Evolutionary conservation across 805 yeast species (phyloP).

Genomic region (Saccharomycopsis sp.): DNA sequence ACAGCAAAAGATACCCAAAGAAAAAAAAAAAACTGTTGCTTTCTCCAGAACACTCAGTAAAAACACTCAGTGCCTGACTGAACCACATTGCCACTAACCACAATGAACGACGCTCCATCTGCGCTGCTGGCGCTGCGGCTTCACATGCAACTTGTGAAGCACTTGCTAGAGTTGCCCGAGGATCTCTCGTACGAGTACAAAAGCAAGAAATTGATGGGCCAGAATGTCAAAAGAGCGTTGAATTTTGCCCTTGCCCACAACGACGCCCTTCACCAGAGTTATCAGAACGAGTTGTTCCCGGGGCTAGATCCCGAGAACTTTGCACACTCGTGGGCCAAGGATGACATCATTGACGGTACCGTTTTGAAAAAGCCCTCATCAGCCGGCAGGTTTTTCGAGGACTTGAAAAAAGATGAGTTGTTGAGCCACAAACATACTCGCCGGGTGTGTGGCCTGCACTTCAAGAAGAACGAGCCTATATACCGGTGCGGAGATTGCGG

Average conservation of each 20-base stretch:
- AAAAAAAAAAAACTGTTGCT: no score
- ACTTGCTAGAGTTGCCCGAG: slow-evolving; percentile 3
- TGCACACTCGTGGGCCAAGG: neutral
- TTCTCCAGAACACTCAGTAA: no score
- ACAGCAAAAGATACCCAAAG: no score
- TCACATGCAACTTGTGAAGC: neutral
- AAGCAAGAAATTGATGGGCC: neutral
- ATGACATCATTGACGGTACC: no score
- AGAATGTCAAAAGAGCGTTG: slow-evolving; percentile 6
- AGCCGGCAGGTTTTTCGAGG: slow-evolving; percentile 2
- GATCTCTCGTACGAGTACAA: neutral
- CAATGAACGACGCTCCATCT: no score
- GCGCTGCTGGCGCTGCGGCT: neutral
- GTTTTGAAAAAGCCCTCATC: neutral
- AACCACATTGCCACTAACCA: no score
- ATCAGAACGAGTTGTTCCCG: slow-evolving; percentile 1
- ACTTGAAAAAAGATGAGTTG: neutral
- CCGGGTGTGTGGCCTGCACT: slow-evolving; percentile 59
- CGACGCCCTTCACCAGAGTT: neutral
- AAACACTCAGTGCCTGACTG: no score
- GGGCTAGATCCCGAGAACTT: neutral
- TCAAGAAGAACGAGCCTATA: slow-evolving; percentile 53
- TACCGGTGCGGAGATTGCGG: slow-evolving; percentile 72
- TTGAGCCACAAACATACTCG: slow-evolving; percentile 35
- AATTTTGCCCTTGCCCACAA: slow-evolving; percentile 5